A percentile compares a stretch with the other conserved stretches of the same genome.
These are phyloP conservation scores for Blastobotrys apis DNA, from an alignment of 1,139 yeast species.

Conservation along the genomic window DNA sequence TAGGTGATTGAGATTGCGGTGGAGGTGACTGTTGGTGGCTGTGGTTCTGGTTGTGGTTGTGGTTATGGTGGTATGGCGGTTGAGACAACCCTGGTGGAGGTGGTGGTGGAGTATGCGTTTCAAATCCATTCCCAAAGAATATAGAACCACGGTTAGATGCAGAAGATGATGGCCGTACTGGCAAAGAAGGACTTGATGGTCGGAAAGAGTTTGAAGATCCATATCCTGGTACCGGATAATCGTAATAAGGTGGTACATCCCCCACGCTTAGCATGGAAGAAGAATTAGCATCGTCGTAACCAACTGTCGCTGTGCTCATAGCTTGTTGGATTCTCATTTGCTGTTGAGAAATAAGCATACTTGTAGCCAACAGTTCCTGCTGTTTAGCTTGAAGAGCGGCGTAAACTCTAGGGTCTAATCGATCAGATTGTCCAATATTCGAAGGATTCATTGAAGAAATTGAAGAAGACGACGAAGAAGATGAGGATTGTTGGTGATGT, in stretches of 20 bases:
- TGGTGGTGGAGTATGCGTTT: conserved; percentile 13
- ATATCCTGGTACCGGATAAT: too few species aligned
- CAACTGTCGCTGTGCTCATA: conserved; percentile 27
- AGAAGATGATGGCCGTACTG: conserved; percentile 28
- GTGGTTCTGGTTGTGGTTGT: background rate
- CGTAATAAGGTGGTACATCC: too few species aligned
- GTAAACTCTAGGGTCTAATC: conserved; percentile 11
- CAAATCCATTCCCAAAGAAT: conserved; percentile 8
- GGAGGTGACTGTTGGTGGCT: background rate
- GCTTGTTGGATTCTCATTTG: conserved; percentile 35
- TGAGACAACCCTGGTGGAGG: conserved; percentile 12
- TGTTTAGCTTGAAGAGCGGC: conserved; percentile 35
- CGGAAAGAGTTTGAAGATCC: conserved; percentile 9
- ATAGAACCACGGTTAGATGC: conserved; percentile 21
- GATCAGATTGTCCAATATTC: conserved; percentile 1
- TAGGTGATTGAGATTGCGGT: conserved; percentile 1
- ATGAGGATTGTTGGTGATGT: conserved; percentile 16
- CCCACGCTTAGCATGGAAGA: too few species aligned
- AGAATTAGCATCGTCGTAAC: too few species aligned
- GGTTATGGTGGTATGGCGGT: background rate
- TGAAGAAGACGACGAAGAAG: conserved; percentile 11
- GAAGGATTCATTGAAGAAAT: background rate
- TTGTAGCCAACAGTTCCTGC: conserved; percentile 36
- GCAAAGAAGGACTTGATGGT: conserved; percentile 27
- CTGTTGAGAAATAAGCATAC: conserved; percentile 34